Evolutionary conservation across 768 basidiomycete species (phyloP), one percentile per base, ranked within the genome.

Genomic region (Tylopilus rubrobrunneus): DNA sequence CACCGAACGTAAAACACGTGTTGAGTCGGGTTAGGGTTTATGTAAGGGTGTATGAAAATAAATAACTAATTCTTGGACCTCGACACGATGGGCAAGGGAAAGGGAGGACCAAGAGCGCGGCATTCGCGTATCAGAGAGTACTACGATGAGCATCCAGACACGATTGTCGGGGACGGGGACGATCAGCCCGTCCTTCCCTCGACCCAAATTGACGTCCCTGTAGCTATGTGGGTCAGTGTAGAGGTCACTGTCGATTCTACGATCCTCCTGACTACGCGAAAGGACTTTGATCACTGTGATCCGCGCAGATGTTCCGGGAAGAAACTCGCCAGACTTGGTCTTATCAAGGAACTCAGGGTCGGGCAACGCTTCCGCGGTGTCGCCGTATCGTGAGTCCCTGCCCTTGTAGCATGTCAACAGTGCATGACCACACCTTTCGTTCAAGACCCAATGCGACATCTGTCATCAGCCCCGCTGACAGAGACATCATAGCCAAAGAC

Each of bases 201-300:
- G 21, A 23, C 44, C 34, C 19, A 45, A 23, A 52, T 52, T 11
- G 72, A 78, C 19, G 83, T 97, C 11, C 92, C 92, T 2, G 86
- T 97, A 4, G 94, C 92, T 34, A 98, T 98, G 95, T 98, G 95
- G 95, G 93, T 88, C 53, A 71, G 93, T 77, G 44, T 31, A 27
- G 8, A 14, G 1, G 5, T 41, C 36, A 23, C 15, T 44, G 44
- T 12, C 7, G 19, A 45, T 6, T 11, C 21, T 11, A 7, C 1
- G 11, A 12, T 15, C 3, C 27, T 25, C 12, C 34, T 48, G 21
- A 56, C 19, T 29, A 9, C 27, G 7, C 7, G 7, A 14, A 96
- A 52, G 94, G 96, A 99, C 67, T 98, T 99, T 71, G 87, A 90
- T 67, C 97, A 99, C 67, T 99, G 97, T 66, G 96, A 99, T 68